Evolutionary conservation across 106 monocot genomes (phyloP).

Genomic region (Dendrobium officinale): DNA sequence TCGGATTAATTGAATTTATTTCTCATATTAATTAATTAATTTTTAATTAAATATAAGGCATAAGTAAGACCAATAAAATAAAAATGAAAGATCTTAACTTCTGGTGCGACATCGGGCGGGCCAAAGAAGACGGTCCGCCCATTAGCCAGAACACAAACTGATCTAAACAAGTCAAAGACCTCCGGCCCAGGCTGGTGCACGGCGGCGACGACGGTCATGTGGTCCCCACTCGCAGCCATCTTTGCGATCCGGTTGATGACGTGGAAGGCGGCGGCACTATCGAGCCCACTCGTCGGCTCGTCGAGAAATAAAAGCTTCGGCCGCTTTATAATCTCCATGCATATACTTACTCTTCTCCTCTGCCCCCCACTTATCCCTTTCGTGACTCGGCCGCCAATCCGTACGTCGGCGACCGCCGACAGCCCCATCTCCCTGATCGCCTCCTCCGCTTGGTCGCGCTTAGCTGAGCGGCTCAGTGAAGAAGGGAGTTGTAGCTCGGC

Average conservation of each 20-base stretch:
- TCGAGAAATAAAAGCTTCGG: conserved; percentile 34
- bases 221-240: conserved; percentile 4
- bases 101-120: not conserved
- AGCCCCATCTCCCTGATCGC: conserved; percentile 21
- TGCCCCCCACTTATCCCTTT: conserved; percentile 36
- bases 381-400: not conserved
- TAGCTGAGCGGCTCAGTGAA: not conserved
- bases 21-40: no score
- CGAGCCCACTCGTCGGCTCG: conserved; percentile 42
- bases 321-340: conserved; percentile 26
- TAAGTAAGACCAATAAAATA: no score
- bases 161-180: conserved; percentile 10
- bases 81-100: not conserved
- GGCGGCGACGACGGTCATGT: conserved; percentile 16
- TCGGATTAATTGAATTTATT: no score
- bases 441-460: conserved; percentile 7
- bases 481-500: conserved; percentile 19
- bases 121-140: conserved; percentile 20
- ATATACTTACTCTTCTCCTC: conserved; percentile 42
- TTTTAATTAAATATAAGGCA: no score
- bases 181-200: conserved; percentile 18
- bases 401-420: conserved; percentile 5
- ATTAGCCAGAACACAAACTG: conserved; percentile 12
- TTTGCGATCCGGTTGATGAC: conserved; percentile 12
- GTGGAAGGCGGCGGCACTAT: conserved; percentile 37